Conservation (phyloP, 2,329 filamentous ascomycete genomes). For the Fusarium sp. region DNA sequence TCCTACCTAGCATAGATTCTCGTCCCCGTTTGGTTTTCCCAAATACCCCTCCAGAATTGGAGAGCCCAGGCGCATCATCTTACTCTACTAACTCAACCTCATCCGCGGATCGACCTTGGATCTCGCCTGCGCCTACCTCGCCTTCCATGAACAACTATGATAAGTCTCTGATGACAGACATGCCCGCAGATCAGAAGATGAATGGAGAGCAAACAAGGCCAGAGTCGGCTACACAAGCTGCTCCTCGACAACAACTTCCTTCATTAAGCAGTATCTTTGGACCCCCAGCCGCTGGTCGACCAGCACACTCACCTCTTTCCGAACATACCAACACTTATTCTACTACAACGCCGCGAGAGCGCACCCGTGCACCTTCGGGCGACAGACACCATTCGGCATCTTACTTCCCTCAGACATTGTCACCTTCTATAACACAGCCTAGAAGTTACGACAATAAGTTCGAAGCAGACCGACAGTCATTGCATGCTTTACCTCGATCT, state of each 20-base stretch:
- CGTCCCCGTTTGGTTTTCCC: constrained; percentile 63
- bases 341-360: constrained; percentile 61
- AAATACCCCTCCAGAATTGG: constrained; percentile 66
- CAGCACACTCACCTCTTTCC: constrained; percentile 59
- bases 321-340: constrained; percentile 59
- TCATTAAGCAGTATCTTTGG: constrained; percentile 69
- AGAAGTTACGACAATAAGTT: constrained; percentile 61
- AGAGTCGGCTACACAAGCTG: constrained; percentile 49
- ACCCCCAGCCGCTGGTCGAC: constrained; percentile 57
- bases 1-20: constrained; percentile 63
- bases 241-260: constrained; percentile 62
- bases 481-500: constrained; percentile 47
- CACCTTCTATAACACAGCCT: constrained; percentile 56
- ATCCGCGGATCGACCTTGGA: constrained; percentile 60
- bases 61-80: constrained; percentile 63
- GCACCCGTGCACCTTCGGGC: constrained; percentile 56
- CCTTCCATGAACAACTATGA: constrained; percentile 71
- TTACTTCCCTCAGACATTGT: constrained; percentile 59
- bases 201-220: constrained; percentile 54
- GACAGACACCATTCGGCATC: constrained; percentile 57
- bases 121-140: constrained; percentile 55
- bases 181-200: constrained; percentile 55
- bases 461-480: constrained; percentile 55
- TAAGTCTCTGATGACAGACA: constrained; percentile 57
- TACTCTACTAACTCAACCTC: constrained; percentile 58